These are phyloP conservation scores for Thermomucor indicae-seudaticae DNA, from an alignment of 371 early-diverging fungal genomes.

Conservation along the genomic window DNA sequence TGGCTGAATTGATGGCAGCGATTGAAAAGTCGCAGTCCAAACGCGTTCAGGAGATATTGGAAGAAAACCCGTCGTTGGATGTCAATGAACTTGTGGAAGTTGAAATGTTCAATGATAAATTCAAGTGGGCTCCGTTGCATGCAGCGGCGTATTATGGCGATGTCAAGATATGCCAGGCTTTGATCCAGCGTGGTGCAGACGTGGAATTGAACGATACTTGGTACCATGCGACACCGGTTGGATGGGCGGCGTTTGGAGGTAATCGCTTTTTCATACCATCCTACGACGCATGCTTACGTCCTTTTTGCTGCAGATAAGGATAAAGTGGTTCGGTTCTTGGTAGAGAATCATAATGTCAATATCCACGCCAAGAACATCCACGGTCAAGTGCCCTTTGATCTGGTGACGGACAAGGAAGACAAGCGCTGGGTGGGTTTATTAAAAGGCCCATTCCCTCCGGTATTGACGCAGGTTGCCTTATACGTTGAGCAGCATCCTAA, in stretches of 20 bases:
- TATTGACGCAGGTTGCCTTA: no score
- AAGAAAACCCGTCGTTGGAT: conserved; percentile 31
- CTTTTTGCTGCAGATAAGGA: conserved; percentile 21
- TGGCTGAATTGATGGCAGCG: no score
- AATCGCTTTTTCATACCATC: background rate
- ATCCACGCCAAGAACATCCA: conserved; percentile 59
- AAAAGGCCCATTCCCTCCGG: conserved; percentile 5
- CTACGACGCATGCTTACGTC: background rate
- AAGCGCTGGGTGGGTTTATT: conserved; percentile 57
- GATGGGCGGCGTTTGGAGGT: conserved; percentile 91
- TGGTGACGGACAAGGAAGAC: conserved; percentile 61
- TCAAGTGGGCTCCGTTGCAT: conserved; percentile 88
- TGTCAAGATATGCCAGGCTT: conserved; percentile 53
- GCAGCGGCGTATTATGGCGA: conserved; percentile 83
- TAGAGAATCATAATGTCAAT: conserved; percentile 66
- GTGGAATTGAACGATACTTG: conserved; percentile 83
- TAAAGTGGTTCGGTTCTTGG: conserved; percentile 49
- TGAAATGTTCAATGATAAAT: conserved; percentile 61
- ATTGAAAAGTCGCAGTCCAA: conserved; percentile 29
- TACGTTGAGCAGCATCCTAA: conserved; percentile 1
- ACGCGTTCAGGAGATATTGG: conserved; percentile 26
- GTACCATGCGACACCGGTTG: conserved; percentile 80
- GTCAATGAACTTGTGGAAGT: conserved; percentile 52
- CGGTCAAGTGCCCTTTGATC: conserved; percentile 70
- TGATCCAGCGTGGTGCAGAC: conserved; percentile 74